Conservation (phyloP, 805 yeast species). For the Nakazawaea ishiwadae region DNA sequence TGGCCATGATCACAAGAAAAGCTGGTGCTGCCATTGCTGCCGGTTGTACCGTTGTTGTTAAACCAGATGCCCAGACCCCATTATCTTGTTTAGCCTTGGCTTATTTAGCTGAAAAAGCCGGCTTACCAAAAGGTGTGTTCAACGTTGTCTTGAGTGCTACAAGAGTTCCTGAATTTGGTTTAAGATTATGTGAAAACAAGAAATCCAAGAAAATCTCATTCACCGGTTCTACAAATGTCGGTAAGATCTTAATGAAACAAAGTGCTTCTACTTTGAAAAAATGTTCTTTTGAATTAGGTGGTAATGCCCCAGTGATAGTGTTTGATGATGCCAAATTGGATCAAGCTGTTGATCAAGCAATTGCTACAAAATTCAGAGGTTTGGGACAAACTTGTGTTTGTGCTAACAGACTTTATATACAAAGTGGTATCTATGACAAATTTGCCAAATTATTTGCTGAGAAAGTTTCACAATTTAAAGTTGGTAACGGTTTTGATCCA, state of each 20-base stretch:
- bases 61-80: slow-evolving; percentile 78
- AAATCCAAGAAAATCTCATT: slow-evolving; percentile 62
- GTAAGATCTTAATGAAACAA: slow-evolving; percentile 61
- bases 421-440: slow-evolving; percentile 55
- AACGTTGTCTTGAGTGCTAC: slow-evolving; percentile 55
- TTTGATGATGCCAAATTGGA: slow-evolving; percentile 70
- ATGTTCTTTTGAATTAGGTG: slow-evolving; percentile 71
- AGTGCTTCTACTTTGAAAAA: slow-evolving; percentile 62
- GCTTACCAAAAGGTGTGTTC: slow-evolving; percentile 65
- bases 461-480: slow-evolving; percentile 36
- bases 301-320: slow-evolving; percentile 75
- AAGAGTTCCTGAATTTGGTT: slow-evolving; percentile 43
- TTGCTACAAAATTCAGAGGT: slow-evolving; percentile 67
- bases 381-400: slow-evolving; percentile 83
- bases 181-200: slow-evolving; percentile 50
- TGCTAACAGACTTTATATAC: slow-evolving; percentile 69
- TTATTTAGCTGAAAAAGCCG: slow-evolving; percentile 56
- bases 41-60: slow-evolving; percentile 73
- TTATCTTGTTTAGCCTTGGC: slow-evolving; percentile 67
- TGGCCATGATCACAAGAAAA: slow-evolving; percentile 73
- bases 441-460: slow-evolving; percentile 46
- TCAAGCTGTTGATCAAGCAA: slow-evolving; percentile 60
- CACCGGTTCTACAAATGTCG: slow-evolving; percentile 76
- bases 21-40: slow-evolving; percentile 76
- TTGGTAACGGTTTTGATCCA: slow-evolving; percentile 62